Evolutionary conservation across 2,329 filamentous ascomycete species (phyloP).

Genomic region (Myotisia sp.): DNA sequence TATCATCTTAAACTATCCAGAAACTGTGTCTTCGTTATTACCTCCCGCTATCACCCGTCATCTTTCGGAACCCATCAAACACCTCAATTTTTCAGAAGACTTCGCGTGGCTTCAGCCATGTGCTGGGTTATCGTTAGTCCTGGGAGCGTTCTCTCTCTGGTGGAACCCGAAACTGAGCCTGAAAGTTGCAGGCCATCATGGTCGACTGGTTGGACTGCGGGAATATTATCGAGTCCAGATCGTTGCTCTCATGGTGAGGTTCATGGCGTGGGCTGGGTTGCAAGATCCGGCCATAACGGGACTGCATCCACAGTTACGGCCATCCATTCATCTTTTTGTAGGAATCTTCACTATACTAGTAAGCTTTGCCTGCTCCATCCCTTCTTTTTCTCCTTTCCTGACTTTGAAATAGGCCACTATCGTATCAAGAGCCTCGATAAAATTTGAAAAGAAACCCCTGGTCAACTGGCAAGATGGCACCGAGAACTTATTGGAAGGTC

Average conservation of each 20-base stretch:
- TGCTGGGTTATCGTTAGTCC: constrained; percentile 27
- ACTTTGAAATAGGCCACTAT: constrained; percentile 22
- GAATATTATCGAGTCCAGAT: constrained; percentile 36
- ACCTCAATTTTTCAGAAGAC: constrained; percentile 15
- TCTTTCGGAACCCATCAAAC: no score
- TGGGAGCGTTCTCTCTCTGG: constrained; percentile 33
- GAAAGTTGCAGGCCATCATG: constrained; percentile 29
- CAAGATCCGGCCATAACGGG: constrained; percentile 25
- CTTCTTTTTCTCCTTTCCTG: constrained; percentile 11
- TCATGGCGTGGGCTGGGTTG: constrained; percentile 31
- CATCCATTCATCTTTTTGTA: constrained; percentile 29
- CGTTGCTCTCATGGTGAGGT: constrained; percentile 31
- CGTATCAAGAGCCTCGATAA: constrained; percentile 25
- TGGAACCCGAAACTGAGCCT: constrained; percentile 36
- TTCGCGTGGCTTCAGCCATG: constrained; percentile 20
- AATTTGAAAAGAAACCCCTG: constrained; percentile 28
- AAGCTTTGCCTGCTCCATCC: constrained; percentile 11
- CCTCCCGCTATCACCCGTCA: not conserved
- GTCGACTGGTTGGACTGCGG: constrained; percentile 28
- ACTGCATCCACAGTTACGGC: constrained; percentile 18
- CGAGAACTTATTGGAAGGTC: constrained; percentile 17
- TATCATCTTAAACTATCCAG: constrained; percentile 1
- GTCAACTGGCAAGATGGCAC: constrained; percentile 29
- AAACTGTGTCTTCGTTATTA: not conserved
- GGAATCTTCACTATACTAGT: constrained; percentile 27